These are phyloP conservation scores for Sonneratia alba DNA, from an alignment of 345 rosid species.

Conservation along the genomic window DNA sequence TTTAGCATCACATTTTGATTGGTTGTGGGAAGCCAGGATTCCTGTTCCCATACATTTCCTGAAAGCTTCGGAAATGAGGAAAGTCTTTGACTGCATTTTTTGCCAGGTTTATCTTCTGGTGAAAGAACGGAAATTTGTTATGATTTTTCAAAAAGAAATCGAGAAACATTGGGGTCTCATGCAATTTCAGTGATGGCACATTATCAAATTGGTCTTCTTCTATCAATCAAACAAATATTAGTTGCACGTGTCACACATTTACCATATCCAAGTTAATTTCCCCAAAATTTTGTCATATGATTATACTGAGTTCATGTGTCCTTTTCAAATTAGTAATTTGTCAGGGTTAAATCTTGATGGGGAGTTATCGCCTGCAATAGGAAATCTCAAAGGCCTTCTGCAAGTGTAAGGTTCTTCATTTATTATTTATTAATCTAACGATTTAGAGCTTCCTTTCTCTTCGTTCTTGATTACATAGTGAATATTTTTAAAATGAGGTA, in stretches of 20 bases:
- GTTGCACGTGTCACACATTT: not conserved
- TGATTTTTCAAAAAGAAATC: not conserved
- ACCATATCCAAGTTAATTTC: not conserved
- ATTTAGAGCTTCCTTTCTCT: not conserved
- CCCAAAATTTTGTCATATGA: not conserved
- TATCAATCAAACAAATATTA: not conserved
- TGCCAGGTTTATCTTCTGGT: not conserved
- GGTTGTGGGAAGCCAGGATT: not conserved
- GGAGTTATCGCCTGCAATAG: constrained; percentile 79
- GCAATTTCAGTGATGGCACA: not conserved
- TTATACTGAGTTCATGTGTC: constrained; percentile 11
- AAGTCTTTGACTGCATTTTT: not conserved
- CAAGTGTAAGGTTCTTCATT: constrained; percentile 40
- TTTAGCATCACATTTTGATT: not conserved
- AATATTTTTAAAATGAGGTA: not conserved
- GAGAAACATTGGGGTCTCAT: not conserved
- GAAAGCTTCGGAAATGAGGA: not conserved
- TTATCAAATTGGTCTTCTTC: constrained; percentile 1
- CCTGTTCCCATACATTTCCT: constrained; percentile 2
- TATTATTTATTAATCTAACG: not conserved
- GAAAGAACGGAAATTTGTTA: not conserved
- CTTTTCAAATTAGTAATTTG: constrained; percentile 44
- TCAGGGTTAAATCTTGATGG: constrained; percentile 90
- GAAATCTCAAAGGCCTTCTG: constrained; percentile 63
- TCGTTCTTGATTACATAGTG: not conserved